Evolutionary conservation across 2,329 filamentous ascomycete species (phyloP), one percentile per base, ranked within the genome.

Genomic region (Colletotrichum navitas): DNA sequence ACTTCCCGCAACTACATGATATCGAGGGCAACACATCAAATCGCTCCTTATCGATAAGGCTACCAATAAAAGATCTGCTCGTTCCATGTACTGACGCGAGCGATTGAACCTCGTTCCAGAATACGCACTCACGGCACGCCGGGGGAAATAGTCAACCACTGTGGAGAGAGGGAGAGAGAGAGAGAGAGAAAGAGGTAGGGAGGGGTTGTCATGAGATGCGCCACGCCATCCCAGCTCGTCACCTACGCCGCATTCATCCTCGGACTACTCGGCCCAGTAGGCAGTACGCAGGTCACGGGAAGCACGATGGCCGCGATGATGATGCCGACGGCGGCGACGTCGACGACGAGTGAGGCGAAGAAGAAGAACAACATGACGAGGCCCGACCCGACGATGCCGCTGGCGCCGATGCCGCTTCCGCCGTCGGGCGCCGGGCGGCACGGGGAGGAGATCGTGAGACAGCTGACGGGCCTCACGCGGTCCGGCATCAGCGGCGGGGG

Each of bases 391-490:
- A 74, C 78, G 8, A 73, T 75, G 8, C 74, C 80, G 0, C 72
- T 84, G 5, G 78, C 77, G 1, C 80, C 81, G 0, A 72, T 74
- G 34, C 80, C 80, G 14, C 77, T 83, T 2, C 82, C 82, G 1
- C 73, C 75, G 3, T 77, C 81, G 12, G 80, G 81, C 54, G 75
- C 81, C 1, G 74, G 77, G 1, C 79, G 78, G 3, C 77, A 83
- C 39, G 78, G 78, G 18, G 79, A 79, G 36, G 74, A 79, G 32
- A 83, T 85, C 26, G 78, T 84, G 26, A 68, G 76, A 29, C 77
- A 80, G 16, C 81, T 85, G 29, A 77, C 77, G 52, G 74, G 67
- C 1, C 75, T 85, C 0, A 75, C 77, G 7, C 82, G 84, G 24
- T 80, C 81, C 0, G 39, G 55, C 29, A 29, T 68, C 3, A 12